Percentiles rank a stretch among this genome's conserved stretches.
These are phyloP conservation scores for Orbilia oligospora DNA, from an alignment of 2,329 filamentous ascomycete genomes.

Conservation along the genomic window DNA sequence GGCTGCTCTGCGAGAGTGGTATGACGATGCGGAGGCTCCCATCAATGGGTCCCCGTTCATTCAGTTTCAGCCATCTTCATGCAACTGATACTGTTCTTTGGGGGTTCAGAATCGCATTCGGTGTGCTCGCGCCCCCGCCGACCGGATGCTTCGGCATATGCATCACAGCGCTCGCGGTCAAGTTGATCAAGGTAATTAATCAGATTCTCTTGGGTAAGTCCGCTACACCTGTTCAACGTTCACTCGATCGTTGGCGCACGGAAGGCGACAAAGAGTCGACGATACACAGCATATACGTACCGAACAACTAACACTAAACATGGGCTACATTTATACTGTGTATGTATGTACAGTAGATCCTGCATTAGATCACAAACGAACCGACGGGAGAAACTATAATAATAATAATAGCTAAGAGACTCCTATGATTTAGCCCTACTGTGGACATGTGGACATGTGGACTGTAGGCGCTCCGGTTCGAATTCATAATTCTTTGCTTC, in stretches of 20 bases:
- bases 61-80: constrained; percentile 43
- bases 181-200: not conserved
- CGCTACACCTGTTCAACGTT: constrained; percentile 1
- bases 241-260: not conserved
- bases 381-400: not conserved
- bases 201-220: constrained; percentile 10
- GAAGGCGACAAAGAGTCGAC: not conserved
- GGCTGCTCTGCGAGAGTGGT: constrained; percentile 30
- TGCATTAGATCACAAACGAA: not conserved
- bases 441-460: too few species aligned
- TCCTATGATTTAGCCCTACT: not conserved
- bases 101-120: constrained; percentile 3
- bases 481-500: too few species aligned
- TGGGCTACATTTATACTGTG: too few species aligned
- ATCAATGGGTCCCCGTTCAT: constrained; percentile 1
- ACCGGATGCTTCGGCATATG: constrained; percentile 18
- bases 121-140: constrained; percentile 5
- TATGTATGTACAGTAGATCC: too few species aligned
- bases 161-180: not conserved
- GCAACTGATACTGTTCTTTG: not conserved
- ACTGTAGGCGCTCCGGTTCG: not conserved
- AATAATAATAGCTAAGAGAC: too few species aligned
- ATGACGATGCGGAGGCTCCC: constrained; percentile 30
- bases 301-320: too few species aligned
- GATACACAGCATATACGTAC: not conserved